These are phyloP conservation scores for Salvia sclarea DNA, from an alignment of 305 asterid genomes.

Conservation along the genomic window DNA sequence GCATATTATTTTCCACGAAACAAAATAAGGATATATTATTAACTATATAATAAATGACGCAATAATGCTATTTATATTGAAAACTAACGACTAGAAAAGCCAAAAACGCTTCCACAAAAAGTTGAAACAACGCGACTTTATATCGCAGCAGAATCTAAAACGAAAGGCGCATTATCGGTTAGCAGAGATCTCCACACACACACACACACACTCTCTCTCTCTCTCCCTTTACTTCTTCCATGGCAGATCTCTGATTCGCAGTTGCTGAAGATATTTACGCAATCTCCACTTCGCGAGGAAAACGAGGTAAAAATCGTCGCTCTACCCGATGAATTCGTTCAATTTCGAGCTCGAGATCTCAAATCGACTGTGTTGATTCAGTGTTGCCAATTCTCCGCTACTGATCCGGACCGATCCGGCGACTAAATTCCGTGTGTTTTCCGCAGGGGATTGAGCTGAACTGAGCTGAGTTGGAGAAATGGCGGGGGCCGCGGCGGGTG, in stretches of 20 bases:
- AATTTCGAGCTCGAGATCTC: slow-evolving; percentile 36
- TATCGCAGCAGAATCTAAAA: slow-evolving; percentile 19
- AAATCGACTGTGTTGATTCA: slow-evolving; percentile 16
- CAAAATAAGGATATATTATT: too few species aligned
- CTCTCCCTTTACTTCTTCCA: slow-evolving; percentile 24
- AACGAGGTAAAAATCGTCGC: slow-evolving; percentile 30
- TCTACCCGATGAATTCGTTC: background rate
- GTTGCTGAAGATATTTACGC: slow-evolving; percentile 16
- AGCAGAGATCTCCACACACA: slow-evolving; percentile 7
- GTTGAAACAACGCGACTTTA: slow-evolving; percentile 31
- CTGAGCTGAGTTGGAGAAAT: slow-evolving; percentile 43
- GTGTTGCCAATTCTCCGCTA: slow-evolving; percentile 20
- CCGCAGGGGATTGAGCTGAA: slow-evolving; percentile 33
- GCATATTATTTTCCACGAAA: too few species aligned
- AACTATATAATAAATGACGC: too few species aligned
- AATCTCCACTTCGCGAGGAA: slow-evolving; percentile 28
- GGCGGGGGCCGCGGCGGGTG: slow-evolving; percentile 97
- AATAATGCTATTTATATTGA: too few species aligned
- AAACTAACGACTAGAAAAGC: slow-evolving; percentile 2
- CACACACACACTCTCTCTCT: slow-evolving; percentile 1
- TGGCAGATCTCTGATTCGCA: slow-evolving; percentile 42
- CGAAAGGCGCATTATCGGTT: slow-evolving; percentile 32
- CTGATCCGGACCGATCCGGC: slow-evolving; percentile 47
- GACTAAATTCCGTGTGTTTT: background rate
- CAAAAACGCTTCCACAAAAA: slow-evolving; percentile 5